Base-by-base conservation (phyloP, 2,329 filamentous ascomycete species). In the Sphaerulina vaccinii region DNA sequence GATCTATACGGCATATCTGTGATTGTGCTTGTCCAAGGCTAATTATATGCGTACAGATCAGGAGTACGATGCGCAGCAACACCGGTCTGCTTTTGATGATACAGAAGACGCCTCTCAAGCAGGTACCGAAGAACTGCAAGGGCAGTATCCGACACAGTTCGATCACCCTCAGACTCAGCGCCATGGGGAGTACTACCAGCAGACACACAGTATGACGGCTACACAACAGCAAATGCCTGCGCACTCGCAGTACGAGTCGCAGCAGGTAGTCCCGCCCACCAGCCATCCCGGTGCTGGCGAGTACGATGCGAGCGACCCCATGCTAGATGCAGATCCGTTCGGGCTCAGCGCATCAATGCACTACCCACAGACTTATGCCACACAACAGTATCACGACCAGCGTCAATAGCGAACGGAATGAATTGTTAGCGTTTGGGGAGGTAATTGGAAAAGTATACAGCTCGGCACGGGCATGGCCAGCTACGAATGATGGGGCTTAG, bases 311-410 rank as follows among this genome's bases (percentile, higher is more conserved):
- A 95, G 89, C 67, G 91, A 96, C 65, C 87, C 90, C 15, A 88
- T 90, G 73, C 77, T 95, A 42, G 91, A 96, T 68, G 89, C 90
- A 71, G 91, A 96, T 70, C 92, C 92, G 0, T 97, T 96, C 65
- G 91, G 91, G 10, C 77, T 96, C 46, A 92, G 88, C 53, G 91
- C 91, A 29, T 95, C 89, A 73, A 96, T 96, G 92, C 59, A 62
- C 33, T 60, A 58, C 27, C 59, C 59, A 3, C 53, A 54, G 3
- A 51, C 38, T 7, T 59, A 59, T 41, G 52, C 56, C 2, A 61
- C 51, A 35, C 58, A 62, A n/a, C 60, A 61, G 29, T 57, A 55
- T 27, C 58, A 61, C 29, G 49, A 22, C 18, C 56, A 51, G 37
- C 49, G 52, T 18, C 55, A 35, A 50, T 37, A n/a, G 19, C 21